Percentiles rank a stretch among this genome's conserved stretches.
phyloP scores from a whole-genome alignment of 345 rosid genomes.

The Citrus hindsii region DNA sequence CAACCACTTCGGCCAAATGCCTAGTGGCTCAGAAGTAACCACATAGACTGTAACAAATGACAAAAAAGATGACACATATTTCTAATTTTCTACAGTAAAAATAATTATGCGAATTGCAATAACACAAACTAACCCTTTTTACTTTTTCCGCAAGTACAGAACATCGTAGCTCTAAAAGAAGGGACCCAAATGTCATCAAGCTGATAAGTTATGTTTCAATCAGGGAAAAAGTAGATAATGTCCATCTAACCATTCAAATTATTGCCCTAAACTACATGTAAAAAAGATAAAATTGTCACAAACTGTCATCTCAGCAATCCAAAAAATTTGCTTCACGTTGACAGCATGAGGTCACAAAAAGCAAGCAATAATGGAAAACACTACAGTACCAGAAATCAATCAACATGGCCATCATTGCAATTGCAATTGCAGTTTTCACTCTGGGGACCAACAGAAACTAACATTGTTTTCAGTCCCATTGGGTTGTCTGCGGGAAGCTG shows the following conservation, averaged over 20 bases:
- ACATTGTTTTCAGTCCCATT: slow-evolving; percentile 17
- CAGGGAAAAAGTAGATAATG: neutral
- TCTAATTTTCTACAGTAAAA: neutral
- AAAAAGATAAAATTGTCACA: slow-evolving; percentile 11
- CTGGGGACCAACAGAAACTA: slow-evolving; percentile 29
- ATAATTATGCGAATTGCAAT: neutral
- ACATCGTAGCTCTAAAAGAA: slow-evolving; percentile 10
- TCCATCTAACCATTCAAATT: slow-evolving; percentile 6
- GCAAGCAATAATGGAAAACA: slow-evolving; percentile 25
- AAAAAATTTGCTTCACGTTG: slow-evolving; percentile 21
- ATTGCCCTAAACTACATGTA: slow-evolving; percentile 11
- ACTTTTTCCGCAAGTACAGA: slow-evolving; percentile 12
- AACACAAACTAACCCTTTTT: slow-evolving; percentile 9
- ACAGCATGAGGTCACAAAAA: slow-evolving; percentile 20
- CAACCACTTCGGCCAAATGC: too few relatives aligned
- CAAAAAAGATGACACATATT: neutral
- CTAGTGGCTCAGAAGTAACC: too few relatives aligned
- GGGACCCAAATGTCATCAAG: slow-evolving; percentile 8
- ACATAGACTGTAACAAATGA: neutral
- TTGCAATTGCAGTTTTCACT: slow-evolving; percentile 18
- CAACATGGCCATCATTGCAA: slow-evolving; percentile 13
- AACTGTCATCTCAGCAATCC: slow-evolving; percentile 8
- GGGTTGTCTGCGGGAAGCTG: slow-evolving; percentile 19
- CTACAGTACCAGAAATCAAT: slow-evolving; percentile 16
- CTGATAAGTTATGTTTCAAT: slow-evolving; percentile 6